Evolutionary conservation across 495 filamentous ascomycete genomes (phyloP), one percentile per base, ranked within the genome.

Genomic region (Acidomyces sp.): DNA sequence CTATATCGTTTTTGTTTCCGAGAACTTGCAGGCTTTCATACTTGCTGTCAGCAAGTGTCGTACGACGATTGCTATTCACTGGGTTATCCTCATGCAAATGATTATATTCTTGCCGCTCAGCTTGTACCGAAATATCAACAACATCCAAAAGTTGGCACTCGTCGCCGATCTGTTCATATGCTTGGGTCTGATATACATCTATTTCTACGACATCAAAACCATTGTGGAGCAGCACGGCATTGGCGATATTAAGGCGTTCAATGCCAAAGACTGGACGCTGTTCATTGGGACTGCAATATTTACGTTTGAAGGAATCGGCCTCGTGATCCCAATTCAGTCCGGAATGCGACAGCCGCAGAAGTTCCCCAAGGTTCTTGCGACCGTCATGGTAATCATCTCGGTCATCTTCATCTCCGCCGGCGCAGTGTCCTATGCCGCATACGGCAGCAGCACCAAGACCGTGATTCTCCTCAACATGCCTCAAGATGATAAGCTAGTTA

Each of bases 271-370:
- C 52, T 97, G 90, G 90, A 93, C 87, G 0, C 73, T 96, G 24
- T 94, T 96, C 59, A 95, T 97, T 52, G 90, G 90, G 49, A 96
- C 90, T 6, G 92, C 90, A 15, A 95, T 97, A 50, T 97, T 97
- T 66, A 97, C 90, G 4, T 97, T 94, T 49, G 90, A 97, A 55
- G 90, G 90, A 15, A 86, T 97, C 48, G 90, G 90, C 15, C 72
- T 97, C n/a, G 93, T 97, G 61, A 94, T 97, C 42, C 90, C 90
- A 2, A 96, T 97, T 42, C 92, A 97, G 61, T 84, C 90, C 55
- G 90, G 86, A 2, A 97, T 97, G 90, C 79, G 75, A 54, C 66
- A 82, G 34, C 90, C 85, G 1, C 68, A 75, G 37, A 85, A 92
- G 53, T 95, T 97, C 55, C 84, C 87, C 17, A 71, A 67, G 39